Base-by-base conservation (phyloP, 805 yeast species). In the Lachancea quebecensis region DNA sequence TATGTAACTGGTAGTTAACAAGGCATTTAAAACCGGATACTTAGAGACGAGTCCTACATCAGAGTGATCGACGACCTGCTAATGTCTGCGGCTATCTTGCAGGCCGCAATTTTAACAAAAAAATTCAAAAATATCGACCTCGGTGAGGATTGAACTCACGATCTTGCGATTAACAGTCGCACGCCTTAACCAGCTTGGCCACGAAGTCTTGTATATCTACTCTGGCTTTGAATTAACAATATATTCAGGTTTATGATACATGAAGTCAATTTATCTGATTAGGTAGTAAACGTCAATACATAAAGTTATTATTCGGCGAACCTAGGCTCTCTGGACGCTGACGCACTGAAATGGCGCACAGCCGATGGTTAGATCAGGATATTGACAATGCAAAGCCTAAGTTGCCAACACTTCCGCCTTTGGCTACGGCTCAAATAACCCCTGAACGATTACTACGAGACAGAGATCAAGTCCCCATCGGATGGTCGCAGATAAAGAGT, bases 141-240 rank as follows among this genome's bases (percentile, higher is more conserved):
- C 74, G 70, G 78, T 62, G 77, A 73, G 78, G 78, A 65, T 73
- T 67, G 78, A 73, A 73, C 78, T 73, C 77, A 62, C 78, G 78
- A 71, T 74, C 78, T 74, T 74, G 77, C 77, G 78, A 74, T 74
- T 74, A 73, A 73, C 78, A 73, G 78, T 73, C 78, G 77, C 76
- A 72, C 75, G 77, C 77, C 77, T 73, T 72, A 72, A 67, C 77
- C 77, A 73, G 67, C 77, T 73, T 73, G 78, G 77, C 77, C 77
- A 72, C 68, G 74, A 64, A 71, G 74, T 70, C 75, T 30, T 30
- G 9, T 30, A 30, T 30, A 9, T 11, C n/a, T n/a, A n/a, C n/a
- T n/a, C n/a, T n/a, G n/a, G n/a, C n/a, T n/a, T n/a, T n/a, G n/a
- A n/a, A n/a, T n/a, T n/a, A n/a, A n/a, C n/a, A n/a, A n/a, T n/a